These are phyloP conservation scores for Penicillium robsamsonii DNA, from an alignment of 495 filamentous ascomycete genomes.

Conservation along the genomic window DNA sequence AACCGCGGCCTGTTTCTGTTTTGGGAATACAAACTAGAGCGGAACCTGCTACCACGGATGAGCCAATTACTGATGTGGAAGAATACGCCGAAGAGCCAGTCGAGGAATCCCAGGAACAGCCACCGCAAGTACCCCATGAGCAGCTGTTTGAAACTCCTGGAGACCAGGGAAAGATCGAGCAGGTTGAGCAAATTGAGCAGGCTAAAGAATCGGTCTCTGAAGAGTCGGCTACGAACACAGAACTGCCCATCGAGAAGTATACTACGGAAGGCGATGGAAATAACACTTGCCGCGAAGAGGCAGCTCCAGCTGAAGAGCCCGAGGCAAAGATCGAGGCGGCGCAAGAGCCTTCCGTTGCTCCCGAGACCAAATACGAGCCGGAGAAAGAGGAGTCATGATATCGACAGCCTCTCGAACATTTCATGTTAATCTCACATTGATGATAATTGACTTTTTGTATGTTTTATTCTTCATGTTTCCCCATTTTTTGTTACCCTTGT, in stretches of 20 bases:
- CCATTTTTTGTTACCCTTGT: conserved; percentile 1
- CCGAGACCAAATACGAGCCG: conserved; percentile 17
- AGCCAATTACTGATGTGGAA: not conserved
- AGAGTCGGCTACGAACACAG: conserved; percentile 2
- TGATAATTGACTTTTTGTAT: conserved; percentile 4
- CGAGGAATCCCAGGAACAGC: conserved; percentile 11
- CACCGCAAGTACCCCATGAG: conserved; percentile 1
- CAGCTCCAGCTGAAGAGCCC: conserved; percentile 14
- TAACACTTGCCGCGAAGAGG: conserved; percentile 8
- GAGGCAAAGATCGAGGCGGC: conserved; percentile 10
- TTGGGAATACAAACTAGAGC: conserved; percentile 3
- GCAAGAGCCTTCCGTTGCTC: conserved; percentile 9
- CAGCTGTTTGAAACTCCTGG: conserved; percentile 5
- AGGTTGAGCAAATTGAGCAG: conserved; percentile 4
- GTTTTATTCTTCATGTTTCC: not conserved
- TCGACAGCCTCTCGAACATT: not conserved
- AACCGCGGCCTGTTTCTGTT: conserved; percentile 15
- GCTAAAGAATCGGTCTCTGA: not conserved
- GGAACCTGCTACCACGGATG: conserved; percentile 5
- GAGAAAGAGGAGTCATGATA: conserved; percentile 14
- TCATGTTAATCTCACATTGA: conserved; percentile 7
- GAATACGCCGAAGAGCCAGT: conserved; percentile 1
- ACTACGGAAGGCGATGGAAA: conserved; percentile 11
- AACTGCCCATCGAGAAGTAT: conserved; percentile 6
- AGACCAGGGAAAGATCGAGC: conserved; percentile 10